Evolutionary conservation across 2,329 filamentous ascomycete genomes (phyloP).

Genomic region (Fusarium sp.): DNA sequence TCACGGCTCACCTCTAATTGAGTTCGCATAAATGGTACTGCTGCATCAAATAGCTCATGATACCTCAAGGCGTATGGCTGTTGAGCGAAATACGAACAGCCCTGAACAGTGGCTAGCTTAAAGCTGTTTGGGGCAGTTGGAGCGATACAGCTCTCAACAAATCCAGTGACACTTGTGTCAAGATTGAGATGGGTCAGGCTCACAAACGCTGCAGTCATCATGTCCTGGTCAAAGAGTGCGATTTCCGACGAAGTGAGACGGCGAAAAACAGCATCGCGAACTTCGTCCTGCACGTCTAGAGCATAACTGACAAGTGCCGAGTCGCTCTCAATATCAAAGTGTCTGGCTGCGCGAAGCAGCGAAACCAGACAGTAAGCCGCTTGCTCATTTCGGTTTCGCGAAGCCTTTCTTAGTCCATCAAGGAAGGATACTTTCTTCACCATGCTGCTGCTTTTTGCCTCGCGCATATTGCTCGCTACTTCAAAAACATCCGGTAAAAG

Average conservation of each 20-base stretch:
- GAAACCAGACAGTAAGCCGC: conserved; percentile 74
- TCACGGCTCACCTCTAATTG: conserved; percentile 64
- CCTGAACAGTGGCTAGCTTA: conserved; percentile 71
- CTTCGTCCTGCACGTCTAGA: conserved; percentile 76
- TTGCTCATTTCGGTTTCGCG: conserved; percentile 73
- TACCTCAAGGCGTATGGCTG: conserved; percentile 62
- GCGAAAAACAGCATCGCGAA: conserved; percentile 73
- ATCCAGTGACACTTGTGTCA: conserved; percentile 66
- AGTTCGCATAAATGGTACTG: conserved; percentile 66
- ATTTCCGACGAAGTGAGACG: conserved; percentile 60
- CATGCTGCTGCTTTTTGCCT: conserved; percentile 70
- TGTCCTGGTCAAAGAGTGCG: conserved; percentile 67
- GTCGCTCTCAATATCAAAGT: conserved; percentile 72
- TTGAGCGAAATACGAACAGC: conserved; percentile 71
- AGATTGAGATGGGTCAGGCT: conserved; percentile 71
- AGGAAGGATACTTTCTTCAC: conserved; percentile 75
- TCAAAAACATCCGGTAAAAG: conserved; percentile 76
- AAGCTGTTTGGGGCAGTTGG: conserved; percentile 67
- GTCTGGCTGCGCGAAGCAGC: conserved; percentile 70
- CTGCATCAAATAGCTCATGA: conserved; percentile 64
- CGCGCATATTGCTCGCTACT: conserved; percentile 74
- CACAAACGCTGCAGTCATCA: conserved; percentile 75
- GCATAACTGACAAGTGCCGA: conserved; percentile 73
- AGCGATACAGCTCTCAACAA: conserved; percentile 67
- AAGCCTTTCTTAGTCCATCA: conserved; percentile 70